Percentiles rank a stretch among this genome's conserved stretches.
Conservation (phyloP, 306 rosid genomes). For the Astragalus glycyphyllos region DNA sequence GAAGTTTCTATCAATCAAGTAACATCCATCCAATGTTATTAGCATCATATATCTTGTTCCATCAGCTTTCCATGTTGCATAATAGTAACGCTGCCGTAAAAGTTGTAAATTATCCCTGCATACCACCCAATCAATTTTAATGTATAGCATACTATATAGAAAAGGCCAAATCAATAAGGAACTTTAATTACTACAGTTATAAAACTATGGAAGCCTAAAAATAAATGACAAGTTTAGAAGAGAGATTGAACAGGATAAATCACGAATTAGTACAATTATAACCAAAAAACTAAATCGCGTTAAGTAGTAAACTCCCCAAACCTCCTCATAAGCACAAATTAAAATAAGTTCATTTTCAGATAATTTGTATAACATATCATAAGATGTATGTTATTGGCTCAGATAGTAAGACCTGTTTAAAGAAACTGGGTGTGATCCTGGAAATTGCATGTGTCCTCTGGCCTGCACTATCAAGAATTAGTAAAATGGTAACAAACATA, state of each 20-base stretch:
- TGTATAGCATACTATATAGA: constrained; percentile 34
- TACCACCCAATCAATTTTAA: constrained; percentile 36
- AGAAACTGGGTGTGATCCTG: constrained; percentile 98
- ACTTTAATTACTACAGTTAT: constrained; percentile 19
- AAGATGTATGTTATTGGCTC: constrained; percentile 16
- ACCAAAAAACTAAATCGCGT: not conserved
- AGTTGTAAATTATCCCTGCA: constrained; percentile 90
- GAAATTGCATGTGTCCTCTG: constrained; percentile 82
- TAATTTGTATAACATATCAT: constrained; percentile 9
- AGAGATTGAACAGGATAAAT: not conserved
- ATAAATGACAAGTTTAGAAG: constrained; percentile 17
- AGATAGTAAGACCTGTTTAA: constrained; percentile 70
- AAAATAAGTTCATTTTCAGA: not conserved
- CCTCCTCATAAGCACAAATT: not conserved
- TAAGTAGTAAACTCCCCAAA: constrained; percentile 10
- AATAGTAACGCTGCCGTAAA: constrained; percentile 90
- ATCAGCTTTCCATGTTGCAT: constrained; percentile 99
- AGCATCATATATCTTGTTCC: constrained; percentile 99
- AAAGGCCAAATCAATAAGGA: constrained; percentile 34
- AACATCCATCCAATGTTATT: constrained; percentile 90
- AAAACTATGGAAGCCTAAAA: constrained; percentile 3
- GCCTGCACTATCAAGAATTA: constrained; percentile 59
- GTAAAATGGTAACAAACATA: constrained; percentile 27
- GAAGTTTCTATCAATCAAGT: constrained; percentile 84
- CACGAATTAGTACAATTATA: constrained; percentile 15